These are phyloP conservation scores for Scheffersomyces segobiensis DNA, from an alignment of 1,139 yeast species.

Conservation along the genomic window DNA sequence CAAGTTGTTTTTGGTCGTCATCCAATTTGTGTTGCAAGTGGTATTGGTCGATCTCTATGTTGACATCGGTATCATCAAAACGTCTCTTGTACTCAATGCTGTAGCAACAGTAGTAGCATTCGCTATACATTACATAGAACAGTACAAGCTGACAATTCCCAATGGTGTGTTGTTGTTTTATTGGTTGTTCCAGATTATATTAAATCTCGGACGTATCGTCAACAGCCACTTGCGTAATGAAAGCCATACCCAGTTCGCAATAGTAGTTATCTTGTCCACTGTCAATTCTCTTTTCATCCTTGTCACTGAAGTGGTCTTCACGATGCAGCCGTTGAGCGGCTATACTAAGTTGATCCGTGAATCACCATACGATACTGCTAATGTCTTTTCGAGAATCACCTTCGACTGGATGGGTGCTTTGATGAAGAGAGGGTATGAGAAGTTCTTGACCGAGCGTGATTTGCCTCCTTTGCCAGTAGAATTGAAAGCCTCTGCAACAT, in stretches of 20 bases:
- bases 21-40: conserved; percentile 40
- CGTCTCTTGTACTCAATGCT: conserved; percentile 40
- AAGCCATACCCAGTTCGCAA: conserved; percentile 34
- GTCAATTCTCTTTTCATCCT: conserved; percentile 55
- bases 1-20: conserved; percentile 40
- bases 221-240: conserved; percentile 52
- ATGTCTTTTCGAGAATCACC: conserved; percentile 75
- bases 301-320: conserved; percentile 49
- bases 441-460: conserved; percentile 73
- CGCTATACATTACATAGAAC: conserved; percentile 70
- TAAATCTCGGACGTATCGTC: conserved; percentile 40
- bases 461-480: conserved; percentile 77
- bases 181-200: conserved; percentile 63
- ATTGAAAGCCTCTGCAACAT: conserved; percentile 54
- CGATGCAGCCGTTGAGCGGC: conserved; percentile 42
- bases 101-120: conserved; percentile 52
- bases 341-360: conserved; percentile 39
- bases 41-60: conserved; percentile 18
- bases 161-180: conserved; percentile 70
- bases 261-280: conserved; percentile 48
- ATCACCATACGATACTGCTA: conserved; percentile 77
- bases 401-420: conserved; percentile 92
- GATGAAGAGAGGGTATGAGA: conserved; percentile 81
- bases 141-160: conserved; percentile 63
- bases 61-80: conserved; percentile 41